Conservation (phyloP, 2,329 filamentous ascomycete species). For the Colletotrichum magnum region DNA sequence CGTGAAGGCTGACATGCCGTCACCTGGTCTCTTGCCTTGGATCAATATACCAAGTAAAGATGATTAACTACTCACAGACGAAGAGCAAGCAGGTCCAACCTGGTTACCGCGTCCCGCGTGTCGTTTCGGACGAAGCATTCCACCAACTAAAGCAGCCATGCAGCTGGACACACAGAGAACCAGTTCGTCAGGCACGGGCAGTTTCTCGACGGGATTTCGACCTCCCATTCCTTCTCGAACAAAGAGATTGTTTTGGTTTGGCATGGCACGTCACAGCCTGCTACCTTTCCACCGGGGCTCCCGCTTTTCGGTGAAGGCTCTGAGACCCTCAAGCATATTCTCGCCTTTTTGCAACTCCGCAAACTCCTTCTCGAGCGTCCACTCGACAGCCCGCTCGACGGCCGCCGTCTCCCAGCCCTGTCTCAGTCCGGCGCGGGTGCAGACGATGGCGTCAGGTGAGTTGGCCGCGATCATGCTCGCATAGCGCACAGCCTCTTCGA, state of each 20-base stretch:
- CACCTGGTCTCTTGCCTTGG: not conserved
- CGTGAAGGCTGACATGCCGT: slow-evolving; percentile 1
- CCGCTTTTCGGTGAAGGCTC: slow-evolving; percentile 48
- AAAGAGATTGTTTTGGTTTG: not conserved
- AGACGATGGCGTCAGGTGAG: slow-evolving; percentile 54
- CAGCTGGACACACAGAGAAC: not conserved
- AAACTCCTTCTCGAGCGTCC: slow-evolving; percentile 48
- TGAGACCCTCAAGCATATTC: slow-evolving; percentile 48
- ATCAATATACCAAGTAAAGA: not conserved
- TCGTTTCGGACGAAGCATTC: slow-evolving; percentile 18
- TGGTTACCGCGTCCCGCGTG: not conserved
- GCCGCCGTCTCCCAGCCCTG: slow-evolving; percentile 56
- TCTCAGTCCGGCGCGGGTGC: slow-evolving; percentile 56
- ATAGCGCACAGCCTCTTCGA: slow-evolving; percentile 42
- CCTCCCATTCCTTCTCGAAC: not conserved
- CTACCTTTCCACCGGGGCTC: slow-evolving; percentile 48
- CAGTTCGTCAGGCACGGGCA: not conserved
- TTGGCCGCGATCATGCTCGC: slow-evolving; percentile 39
- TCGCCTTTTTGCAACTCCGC: slow-evolving; percentile 49
- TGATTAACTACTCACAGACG: not conserved
- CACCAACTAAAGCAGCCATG: not conserved
- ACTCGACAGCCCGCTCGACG: slow-evolving; percentile 52
- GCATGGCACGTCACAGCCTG: slow-evolving; percentile 41
- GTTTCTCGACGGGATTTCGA: not conserved
- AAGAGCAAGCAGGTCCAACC: not conserved